A percentile compares a stretch with the other conserved stretches of the same genome.
These are phyloP conservation scores for Fusarium verticillioides DNA, from an alignment of 2,329 filamentous ascomycete genomes.

Conservation along the genomic window DNA sequence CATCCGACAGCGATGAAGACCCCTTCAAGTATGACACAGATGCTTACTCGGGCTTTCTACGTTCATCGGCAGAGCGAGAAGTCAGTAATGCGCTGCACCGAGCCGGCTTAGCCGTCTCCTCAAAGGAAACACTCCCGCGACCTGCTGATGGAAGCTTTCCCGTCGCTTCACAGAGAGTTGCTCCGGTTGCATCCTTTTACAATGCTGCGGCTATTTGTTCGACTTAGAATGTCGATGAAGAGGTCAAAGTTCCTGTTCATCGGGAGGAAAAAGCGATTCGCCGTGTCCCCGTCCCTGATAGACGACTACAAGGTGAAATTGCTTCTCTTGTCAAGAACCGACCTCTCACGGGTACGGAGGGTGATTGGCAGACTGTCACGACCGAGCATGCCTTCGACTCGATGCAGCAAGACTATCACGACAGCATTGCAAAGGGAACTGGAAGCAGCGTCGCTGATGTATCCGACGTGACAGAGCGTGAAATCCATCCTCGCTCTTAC, in stretches of 20 bases:
- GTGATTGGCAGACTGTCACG: slow-evolving; percentile 53
- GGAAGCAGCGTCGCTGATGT: slow-evolving; percentile 60
- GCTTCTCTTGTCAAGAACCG: slow-evolving; percentile 30
- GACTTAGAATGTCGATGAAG: slow-evolving; percentile 55
- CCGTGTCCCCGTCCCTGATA: slow-evolving; percentile 7
- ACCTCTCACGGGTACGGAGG: slow-evolving; percentile 33
- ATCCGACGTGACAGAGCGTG: slow-evolving; percentile 49
- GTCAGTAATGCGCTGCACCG: slow-evolving; percentile 55
- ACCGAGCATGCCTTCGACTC: slow-evolving; percentile 45
- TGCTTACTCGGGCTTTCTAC: slow-evolving; percentile 52
- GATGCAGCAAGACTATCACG: slow-evolving; percentile 36
- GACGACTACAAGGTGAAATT: slow-evolving; percentile 28
- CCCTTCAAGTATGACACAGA: slow-evolving; percentile 60
- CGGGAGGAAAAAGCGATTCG: slow-evolving; percentile 20
- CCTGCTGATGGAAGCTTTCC: slow-evolving; percentile 1
- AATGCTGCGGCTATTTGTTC: slow-evolving; percentile 51
- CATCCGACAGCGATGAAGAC: slow-evolving; percentile 52
- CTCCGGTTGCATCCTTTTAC: slow-evolving; percentile 48
- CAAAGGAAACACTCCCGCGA: slow-evolving; percentile 3
- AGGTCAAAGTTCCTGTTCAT: slow-evolving; percentile 51
- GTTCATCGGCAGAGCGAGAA: slow-evolving; percentile 55
- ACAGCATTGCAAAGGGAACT: slow-evolving; percentile 44
- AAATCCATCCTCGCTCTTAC: slow-evolving; percentile 33
- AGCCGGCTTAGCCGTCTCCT: slow-evolving; percentile 39
- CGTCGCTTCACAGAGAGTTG: slow-evolving; percentile 2